These are phyloP conservation scores for Smittium mucronatum DNA, from an alignment of 371 early-diverging fungal species.

Conservation along the genomic window DNA sequence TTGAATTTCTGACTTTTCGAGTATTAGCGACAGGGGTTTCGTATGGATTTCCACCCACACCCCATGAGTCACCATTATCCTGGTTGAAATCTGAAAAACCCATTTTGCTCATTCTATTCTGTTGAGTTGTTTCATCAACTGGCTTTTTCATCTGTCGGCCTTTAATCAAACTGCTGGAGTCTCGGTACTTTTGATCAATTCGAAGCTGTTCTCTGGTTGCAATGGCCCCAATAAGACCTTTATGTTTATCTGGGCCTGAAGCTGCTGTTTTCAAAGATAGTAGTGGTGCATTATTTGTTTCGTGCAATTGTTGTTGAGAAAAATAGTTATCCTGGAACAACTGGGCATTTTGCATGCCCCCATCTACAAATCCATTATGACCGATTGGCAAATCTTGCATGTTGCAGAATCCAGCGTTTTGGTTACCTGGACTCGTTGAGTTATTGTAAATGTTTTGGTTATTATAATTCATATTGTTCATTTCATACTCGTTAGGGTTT, in stretches of 20 bases:
- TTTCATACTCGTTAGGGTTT: background rate
- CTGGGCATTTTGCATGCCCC: background rate
- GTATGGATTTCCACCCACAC: background rate
- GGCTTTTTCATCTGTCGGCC: slow-evolving; percentile 26
- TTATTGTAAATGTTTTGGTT: background rate
- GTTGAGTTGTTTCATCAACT: background rate
- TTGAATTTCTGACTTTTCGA: background rate
- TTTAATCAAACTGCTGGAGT: slow-evolving; percentile 32
- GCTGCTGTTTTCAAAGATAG: slow-evolving; percentile 27
- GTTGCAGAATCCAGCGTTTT: too few species aligned
- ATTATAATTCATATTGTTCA: background rate
- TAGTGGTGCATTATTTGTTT: slow-evolving; percentile 14
- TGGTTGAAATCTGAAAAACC: background rate
- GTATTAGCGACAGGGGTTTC: background rate
- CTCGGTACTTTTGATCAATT: slow-evolving; percentile 36
- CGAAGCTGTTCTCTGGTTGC: slow-evolving; percentile 35
- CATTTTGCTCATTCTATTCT: slow-evolving; percentile 4
- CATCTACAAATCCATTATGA: background rate
- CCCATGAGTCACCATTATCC: slow-evolving; percentile 27
- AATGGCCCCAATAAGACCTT: slow-evolving; percentile 33
- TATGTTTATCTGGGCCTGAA: slow-evolving; percentile 27
- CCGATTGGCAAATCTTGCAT: background rate
- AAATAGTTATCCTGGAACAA: background rate
- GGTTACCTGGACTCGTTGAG: background rate
- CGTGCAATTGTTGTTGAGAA: background rate